Evolutionary conservation across 768 basidiomycete species (phyloP), one percentile per base, ranked within the genome.

Genomic region (Tubosaeta sp.): DNA sequence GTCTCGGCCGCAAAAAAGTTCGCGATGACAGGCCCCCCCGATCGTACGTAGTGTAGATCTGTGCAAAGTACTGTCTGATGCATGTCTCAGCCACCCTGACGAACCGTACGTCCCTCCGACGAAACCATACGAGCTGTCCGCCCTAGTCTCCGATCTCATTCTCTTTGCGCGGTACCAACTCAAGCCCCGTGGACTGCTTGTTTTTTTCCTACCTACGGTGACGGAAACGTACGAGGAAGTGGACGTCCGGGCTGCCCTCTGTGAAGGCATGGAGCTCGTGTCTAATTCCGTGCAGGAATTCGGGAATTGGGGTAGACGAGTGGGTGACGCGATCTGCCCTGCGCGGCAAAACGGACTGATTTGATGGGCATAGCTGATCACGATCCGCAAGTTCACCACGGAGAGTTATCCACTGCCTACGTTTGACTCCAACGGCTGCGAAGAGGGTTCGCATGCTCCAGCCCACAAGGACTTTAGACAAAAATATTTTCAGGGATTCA

Each of bases 151-250:
- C 13, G 95, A 97, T 65, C 83, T 99, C 13, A 82, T 97, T 27
- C 64, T 85, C 14, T 77, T 93, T 41, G 83, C 92, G 2, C 80
- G 94, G 47, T 91, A 88, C 67, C 72, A 97, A 26, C 78, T 99
- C 27, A 91, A 84, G 56, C 91, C 91, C 1, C 78, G 77, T 22
- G 97, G 97, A 12, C 75, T 97, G 37, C 79, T 99, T 14, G 95
- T 99, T 4, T 98, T 97, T 72, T 98, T 97, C 73, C 77, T 98
- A 19, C 92, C 92, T 0, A 95, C 92, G 0, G 88, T 95, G 19
- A 91, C 83, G 12, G 94, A 95, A 43, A 88, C 94, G 38, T 98
- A 95, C 63, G 81, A 87, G 54, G 88, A 90, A 58, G 72, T 97
- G 2, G 97, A 99, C 63, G 74, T 98, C 9, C 78, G 87, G 29